Evolutionary conservation across 164 flowering plant species (phyloP).

Genomic region (Dillenia turbinata): DNA sequence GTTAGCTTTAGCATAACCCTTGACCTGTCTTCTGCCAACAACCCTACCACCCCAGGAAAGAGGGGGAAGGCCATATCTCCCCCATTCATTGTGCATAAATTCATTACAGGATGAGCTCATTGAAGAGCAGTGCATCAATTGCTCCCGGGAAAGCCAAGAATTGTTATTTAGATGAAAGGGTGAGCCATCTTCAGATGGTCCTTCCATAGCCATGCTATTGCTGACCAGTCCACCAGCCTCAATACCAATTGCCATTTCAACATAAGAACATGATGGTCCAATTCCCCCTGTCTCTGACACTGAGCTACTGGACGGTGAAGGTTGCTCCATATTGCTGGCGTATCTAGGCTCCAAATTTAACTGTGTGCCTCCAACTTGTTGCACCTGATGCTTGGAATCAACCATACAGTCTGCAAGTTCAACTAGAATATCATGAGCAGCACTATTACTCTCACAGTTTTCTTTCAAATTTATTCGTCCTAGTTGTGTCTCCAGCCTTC

Average conservation of each 20-base stretch:
- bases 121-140: conserved; percentile 45
- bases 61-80: conserved; percentile 54
- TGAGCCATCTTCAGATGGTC: conserved; percentile 77
- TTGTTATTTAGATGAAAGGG: conserved; percentile 49
- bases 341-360: conserved; percentile 34
- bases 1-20: conserved; percentile 40
- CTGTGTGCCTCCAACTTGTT: conserved; percentile 34
- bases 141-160: conserved; percentile 62
- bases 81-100: conserved; percentile 67
- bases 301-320: conserved; percentile 34
- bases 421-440: conserved; percentile 46
- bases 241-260: conserved; percentile 35
- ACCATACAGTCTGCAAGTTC: conserved; percentile 60
- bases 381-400: conserved; percentile 35
- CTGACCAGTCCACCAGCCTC: conserved; percentile 33
- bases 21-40: conserved; percentile 74
- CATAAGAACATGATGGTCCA: conserved; percentile 45
- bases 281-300: conserved; percentile 33
- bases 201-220: conserved; percentile 55
- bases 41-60: conserved; percentile 91
- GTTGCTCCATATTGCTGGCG: conserved; percentile 31
- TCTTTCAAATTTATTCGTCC: conserved; percentile 37
- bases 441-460: conserved; percentile 29
- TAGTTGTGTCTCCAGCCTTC: conserved; percentile 40
- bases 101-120: conserved; percentile 46